Base-by-base conservation (phyloP, 2,329 filamentous ascomycete species). In the Teratosphaeria viscida region DNA sequence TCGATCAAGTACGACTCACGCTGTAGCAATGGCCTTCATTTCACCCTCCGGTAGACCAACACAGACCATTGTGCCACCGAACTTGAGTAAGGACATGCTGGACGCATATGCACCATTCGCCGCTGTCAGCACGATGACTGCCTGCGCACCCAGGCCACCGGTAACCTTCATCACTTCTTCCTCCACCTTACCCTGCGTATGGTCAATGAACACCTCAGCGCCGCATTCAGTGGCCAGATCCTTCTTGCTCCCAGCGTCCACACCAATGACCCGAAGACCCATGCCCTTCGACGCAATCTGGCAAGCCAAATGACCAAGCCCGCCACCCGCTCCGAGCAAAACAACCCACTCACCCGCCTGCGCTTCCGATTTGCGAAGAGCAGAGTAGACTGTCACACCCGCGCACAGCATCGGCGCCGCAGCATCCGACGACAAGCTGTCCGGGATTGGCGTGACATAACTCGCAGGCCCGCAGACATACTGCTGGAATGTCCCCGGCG, bases 401-500 rank as follows among this genome's bases (percentile, higher is more conserved):
- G 84, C 85, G 71, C 85, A 88, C 19, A 66, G 60, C 75, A 88
- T 79, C 0, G 85, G 86, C 1, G 86, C 86, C 0, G 86, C 86
- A 27, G 78, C 77, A 56, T 81, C 84, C 10, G 81, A 84, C 52
- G 78, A 72, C 19, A 89, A 72, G 3, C 71, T 73, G 4, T 86
- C 84, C 2, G 86, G 86, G 64, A 89, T 87, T 1, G 84, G 84
- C 0, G 86, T 88, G 2, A 88, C 85, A 70, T 89, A 88, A 72
- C 81, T 80, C 2, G 85, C 85, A 10, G 84, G 83, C 0, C 79
- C 81, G 16, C 86, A 69, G 19, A 81, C 81, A 67, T 88, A 89
- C 73, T 88, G 84, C 69, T 88, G 86, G 70, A 88, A 89, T n/a
- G 85, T 89, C 43, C 86, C 86, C 0, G 85, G 85, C 0, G 81